A percentile compares a stretch with the other conserved stretches of the same genome.
Evolutionary conservation across 306 rosid genomes (phyloP).

Genomic region (Vigna radiata): DNA sequence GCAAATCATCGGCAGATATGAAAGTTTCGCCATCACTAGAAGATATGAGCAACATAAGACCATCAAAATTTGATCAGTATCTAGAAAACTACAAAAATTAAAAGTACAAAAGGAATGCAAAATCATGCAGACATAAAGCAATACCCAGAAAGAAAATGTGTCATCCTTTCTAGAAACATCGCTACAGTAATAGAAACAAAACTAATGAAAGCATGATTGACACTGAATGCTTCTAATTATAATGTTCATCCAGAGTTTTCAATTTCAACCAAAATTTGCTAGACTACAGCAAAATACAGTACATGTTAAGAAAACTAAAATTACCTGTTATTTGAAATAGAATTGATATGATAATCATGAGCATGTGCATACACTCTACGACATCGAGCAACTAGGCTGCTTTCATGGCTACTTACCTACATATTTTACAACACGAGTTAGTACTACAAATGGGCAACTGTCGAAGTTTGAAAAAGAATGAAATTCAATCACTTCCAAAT

Average conservation of each 20-base stretch:
- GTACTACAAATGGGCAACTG: slow-evolving; percentile 38
- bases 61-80: slow-evolving; percentile 44
- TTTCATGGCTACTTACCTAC: slow-evolving; percentile 93
- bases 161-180: slow-evolving; percentile 8
- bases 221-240: slow-evolving; percentile 24
- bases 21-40: slow-evolving; percentile 98
- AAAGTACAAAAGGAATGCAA: slow-evolving; percentile 7
- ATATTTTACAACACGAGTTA: slow-evolving; percentile 47
- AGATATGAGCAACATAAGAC: slow-evolving; percentile 46
- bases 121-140: slow-evolving; percentile 23
- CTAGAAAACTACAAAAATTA: slow-evolving; percentile 3
- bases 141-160: slow-evolving; percentile 30
- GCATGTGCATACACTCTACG: slow-evolving; percentile 99
- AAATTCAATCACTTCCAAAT: slow-evolving; percentile 11
- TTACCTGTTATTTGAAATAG: slow-evolving; percentile 98
- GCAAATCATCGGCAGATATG: slow-evolving; percentile 98
- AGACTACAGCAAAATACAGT: slow-evolving; percentile 25
- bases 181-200: not conserved
- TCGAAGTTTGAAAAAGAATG: slow-evolving; percentile 31
- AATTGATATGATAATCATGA: slow-evolving; percentile 98
- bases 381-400: slow-evolving; percentile 90
- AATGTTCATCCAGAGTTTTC: slow-evolving; percentile 25
- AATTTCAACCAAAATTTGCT: slow-evolving; percentile 23
- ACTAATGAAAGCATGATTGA: slow-evolving; percentile 16
- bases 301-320: slow-evolving; percentile 37